Evolutionary conservation across 225 moss, liverwort and hornwort species (phyloP), one percentile per base, ranked within the genome.

Genomic region (Antitrichia curtipendula): DNA sequence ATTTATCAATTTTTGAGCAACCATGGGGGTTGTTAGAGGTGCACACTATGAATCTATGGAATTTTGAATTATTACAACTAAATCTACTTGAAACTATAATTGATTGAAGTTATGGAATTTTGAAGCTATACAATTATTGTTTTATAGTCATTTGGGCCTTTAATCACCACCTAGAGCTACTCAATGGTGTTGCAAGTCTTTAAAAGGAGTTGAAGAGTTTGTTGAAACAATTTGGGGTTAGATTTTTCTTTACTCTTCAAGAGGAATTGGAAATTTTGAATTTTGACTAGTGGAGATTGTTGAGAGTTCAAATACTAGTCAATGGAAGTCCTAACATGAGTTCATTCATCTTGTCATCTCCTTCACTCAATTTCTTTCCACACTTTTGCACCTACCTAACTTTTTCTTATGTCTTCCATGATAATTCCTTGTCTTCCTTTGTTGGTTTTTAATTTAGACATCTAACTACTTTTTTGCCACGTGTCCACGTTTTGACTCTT

Each of bases 21-120:
- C 2, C 1, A 41, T 70, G 3, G 27, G 5, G 16, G 0, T 3
- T 9, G 0, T 9, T 43, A 9, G 8, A 71, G 27, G 16, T 27
- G 5, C 16, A 3, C 16, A 71, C 15, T 9, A 27, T 27, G 6
- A 9, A 27, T 16, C 10, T 9, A 71, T 27, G 9, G 27, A 71
- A 43, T 70, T 41, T 41, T 41, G 40, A 69, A 69, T 40, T 0
- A 5, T 24, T 5, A 40, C 8, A 6, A 24, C 14, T 13, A 41
- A 40, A 25, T 3, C 40, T 40, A 41, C 41, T 69, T 40, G 15
- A 25, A 40, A 69, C 8, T 24, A 25, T 25, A 2, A 41, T 14
- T 25, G 8, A 14, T 40, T 24, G 7, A 36, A 29, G 34, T 4
- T 5, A 34, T 36, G 40, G 13, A 40, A 69, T 40, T 69, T 24